A percentile compares a stretch with the other conserved stretches of the same genome.
Conservation (phyloP, 768 basidiomycete genomes). For the Suillus alpinus region DNA sequence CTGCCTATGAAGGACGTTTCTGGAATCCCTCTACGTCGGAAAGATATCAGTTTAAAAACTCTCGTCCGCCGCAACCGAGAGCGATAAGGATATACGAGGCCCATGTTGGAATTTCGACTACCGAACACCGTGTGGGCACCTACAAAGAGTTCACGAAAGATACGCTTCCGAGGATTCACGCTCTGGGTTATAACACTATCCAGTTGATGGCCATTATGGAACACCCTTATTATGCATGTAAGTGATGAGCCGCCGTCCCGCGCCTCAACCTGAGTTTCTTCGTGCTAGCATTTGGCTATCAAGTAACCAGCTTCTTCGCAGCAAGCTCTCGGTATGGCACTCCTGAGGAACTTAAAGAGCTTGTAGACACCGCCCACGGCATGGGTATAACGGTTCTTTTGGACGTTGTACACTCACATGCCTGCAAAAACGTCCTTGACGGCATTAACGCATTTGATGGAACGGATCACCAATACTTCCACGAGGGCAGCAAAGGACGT, state of each 20-base stretch:
- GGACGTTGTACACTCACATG: constrained; percentile 97
- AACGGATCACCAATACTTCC: constrained; percentile 97
- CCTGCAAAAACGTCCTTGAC: constrained; percentile 95
- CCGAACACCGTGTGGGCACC: constrained; percentile 83
- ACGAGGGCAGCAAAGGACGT: constrained; percentile 83
- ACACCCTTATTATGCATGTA: constrained; percentile 96
- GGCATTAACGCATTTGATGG: constrained; percentile 96
- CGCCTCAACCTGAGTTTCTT: background rate
- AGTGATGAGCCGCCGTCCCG: constrained; percentile 23
- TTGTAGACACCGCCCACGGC: constrained; percentile 92
- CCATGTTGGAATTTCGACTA: constrained; percentile 94
- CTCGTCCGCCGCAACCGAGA: constrained; percentile 62
- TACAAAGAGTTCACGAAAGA: constrained; percentile 94
- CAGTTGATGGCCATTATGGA: constrained; percentile 99
- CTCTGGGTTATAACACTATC: constrained; percentile 93
- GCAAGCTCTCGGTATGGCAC: constrained; percentile 94
- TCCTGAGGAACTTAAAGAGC: constrained; percentile 93
- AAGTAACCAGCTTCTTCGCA: constrained; percentile 96
- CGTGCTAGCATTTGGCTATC: constrained; percentile 88
- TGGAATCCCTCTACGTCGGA: constrained; percentile 88
- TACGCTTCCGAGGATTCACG: constrained; percentile 82
- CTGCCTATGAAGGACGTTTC: constrained; percentile 94
- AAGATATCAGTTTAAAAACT: constrained; percentile 79
- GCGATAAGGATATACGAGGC: constrained; percentile 91
- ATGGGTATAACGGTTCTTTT: constrained; percentile 92